Percentiles rank a stretch among this genome's conserved stretches.
These are phyloP conservation scores for Penicillium expansum DNA, from an alignment of 2,329 filamentous ascomycete genomes.

Conservation along the genomic window DNA sequence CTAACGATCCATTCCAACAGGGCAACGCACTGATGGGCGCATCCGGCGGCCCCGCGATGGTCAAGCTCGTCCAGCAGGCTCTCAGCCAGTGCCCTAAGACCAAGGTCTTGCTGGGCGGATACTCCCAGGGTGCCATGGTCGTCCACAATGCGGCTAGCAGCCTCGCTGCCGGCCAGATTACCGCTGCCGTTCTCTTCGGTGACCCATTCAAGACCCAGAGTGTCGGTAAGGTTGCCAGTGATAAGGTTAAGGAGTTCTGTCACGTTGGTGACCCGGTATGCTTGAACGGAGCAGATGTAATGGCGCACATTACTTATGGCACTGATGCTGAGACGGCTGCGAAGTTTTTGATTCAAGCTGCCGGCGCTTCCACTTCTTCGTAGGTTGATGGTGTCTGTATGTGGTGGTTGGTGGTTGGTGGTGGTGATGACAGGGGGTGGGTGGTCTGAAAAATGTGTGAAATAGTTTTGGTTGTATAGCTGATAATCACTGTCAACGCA, in stretches of 20 bases:
- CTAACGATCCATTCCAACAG: conserved; percentile 11
- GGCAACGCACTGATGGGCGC: conserved; percentile 28
- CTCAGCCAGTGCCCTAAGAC: conserved; percentile 33
- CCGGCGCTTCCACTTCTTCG: conserved; percentile 13
- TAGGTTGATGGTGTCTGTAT: background rate
- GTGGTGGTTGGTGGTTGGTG: background rate
- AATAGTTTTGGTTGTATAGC: background rate
- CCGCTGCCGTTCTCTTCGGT: conserved; percentile 46
- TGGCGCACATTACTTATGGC: conserved; percentile 45
- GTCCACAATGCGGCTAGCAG: conserved; percentile 32
- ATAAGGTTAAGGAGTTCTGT: conserved; percentile 51
- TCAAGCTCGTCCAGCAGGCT: conserved; percentile 29
- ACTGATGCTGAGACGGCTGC: conserved; percentile 38
- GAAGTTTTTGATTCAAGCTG: conserved; percentile 34
- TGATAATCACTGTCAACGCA: background rate
- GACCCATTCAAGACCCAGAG: conserved; percentile 46
- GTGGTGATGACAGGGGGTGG: background rate
- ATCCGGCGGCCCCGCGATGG: conserved; percentile 32
- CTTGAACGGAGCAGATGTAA: conserved; percentile 42
- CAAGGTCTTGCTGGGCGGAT: conserved; percentile 36
- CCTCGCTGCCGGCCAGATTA: conserved; percentile 37
- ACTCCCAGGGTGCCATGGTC: conserved; percentile 38
- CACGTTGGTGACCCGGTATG: conserved; percentile 54
- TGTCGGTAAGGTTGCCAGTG: conserved; percentile 39
- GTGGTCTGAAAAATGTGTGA: background rate